Evolutionary conservation across 352 stramenopile species (phyloP), one percentile per base, ranked within the genome.

Genomic region (Globisporangium middletonii): DNA sequence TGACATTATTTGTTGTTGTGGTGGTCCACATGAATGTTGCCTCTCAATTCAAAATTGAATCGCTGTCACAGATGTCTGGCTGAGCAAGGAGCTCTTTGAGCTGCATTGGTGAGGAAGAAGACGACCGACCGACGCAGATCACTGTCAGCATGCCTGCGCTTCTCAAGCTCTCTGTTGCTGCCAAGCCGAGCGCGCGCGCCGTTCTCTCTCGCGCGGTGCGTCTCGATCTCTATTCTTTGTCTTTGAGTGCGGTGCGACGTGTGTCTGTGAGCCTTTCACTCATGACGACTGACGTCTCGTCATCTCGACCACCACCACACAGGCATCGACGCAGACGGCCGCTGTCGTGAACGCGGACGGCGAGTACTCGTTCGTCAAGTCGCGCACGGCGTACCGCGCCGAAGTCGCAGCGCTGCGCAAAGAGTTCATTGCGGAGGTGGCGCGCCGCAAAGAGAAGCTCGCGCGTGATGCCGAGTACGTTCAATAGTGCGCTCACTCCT

Each of bases 391-490:
- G 51, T 94, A 94, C 71, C 65, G 75, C 35, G 60, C 74, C 48
- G 84, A 94, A 60, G 74, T 94, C 13, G 73, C 75, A 42, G 60
- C 58, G 35, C 59, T 94, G 55, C 84, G 84, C 51, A 80, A 88
- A 61, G 67, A 83, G 47, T 94, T 92, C 63, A 84, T 91, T 30
- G 65, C 76, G 28, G 79, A 92, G 51, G 84, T 89, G 53, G 68
- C 66, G 45, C 72, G 76, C 12, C 82, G 84, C 53, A 77, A 74
- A 51, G 79, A 94, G 69, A 89, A 91, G 68, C 77, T 87, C 49
- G 84, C 84, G 26, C 81, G 79, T 64, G 84, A 94, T 79, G 82
- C 82, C 68, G 79, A 92, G 82, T 92, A 77, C 60, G 80, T 71
- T 69, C 16, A 23, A 23, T 30, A 16, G 37, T 54, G 28, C 47